Evolutionary conservation across 306 rosid species (phyloP).

Genomic region (Prunus fruticosa): DNA sequence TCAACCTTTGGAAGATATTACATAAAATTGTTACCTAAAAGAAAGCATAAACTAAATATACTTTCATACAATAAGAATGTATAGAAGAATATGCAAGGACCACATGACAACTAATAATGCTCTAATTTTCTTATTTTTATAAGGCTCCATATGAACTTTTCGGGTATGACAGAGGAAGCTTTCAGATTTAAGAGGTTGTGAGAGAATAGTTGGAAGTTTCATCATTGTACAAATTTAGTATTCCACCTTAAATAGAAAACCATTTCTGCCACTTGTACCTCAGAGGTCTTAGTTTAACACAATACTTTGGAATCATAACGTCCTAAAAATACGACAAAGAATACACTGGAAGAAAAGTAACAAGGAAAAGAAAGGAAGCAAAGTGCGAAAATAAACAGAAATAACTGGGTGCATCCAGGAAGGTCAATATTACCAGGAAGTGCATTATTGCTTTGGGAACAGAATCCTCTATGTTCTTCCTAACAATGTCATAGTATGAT

Average conservation of each 20-base stretch:
- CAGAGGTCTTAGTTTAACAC: not conserved
- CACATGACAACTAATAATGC: not conserved
- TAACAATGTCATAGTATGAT: slow-evolving; percentile 93
- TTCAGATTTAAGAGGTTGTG: not conserved
- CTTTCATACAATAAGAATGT: not conserved
- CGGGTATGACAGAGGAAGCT: not conserved
- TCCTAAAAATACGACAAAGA: not conserved
- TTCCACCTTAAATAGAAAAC: not conserved
- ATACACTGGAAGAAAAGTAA: not conserved
- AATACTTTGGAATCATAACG: not conserved
- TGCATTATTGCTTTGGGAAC: slow-evolving; percentile 97
- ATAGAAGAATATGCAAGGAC: not conserved
- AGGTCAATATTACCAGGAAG: slow-evolving; percentile 71
- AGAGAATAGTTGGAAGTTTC: not conserved
- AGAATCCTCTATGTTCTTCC: slow-evolving; percentile 83
- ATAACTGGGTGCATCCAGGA: not conserved
- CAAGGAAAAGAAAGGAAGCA: not conserved
- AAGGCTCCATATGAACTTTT: not conserved
- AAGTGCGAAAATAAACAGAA: not conserved
- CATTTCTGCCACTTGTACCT: not conserved
- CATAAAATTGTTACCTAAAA: not conserved
- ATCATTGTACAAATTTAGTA: not conserved
- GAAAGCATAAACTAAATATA: not conserved
- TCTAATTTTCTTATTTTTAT: not conserved
- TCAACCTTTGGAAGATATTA: not conserved